Percentiles rank a stretch among this genome's conserved stretches.
Evolutionary conservation across 148 eudicot species (phyloP).

Genomic region (Polygonum maritimum): DNA sequence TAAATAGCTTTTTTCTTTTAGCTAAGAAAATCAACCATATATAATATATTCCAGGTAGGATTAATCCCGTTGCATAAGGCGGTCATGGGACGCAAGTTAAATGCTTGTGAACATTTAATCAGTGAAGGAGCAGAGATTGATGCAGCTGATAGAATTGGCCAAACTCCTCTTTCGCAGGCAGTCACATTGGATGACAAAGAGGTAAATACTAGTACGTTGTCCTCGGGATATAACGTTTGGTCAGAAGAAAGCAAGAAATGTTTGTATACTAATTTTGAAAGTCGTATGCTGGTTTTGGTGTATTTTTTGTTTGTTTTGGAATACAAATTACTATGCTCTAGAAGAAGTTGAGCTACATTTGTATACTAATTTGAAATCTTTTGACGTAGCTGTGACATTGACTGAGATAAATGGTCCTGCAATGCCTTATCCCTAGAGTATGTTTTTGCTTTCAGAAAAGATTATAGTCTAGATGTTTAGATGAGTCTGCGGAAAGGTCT

Average conservation of each 20-base stretch:
- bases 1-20: neutral
- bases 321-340: too few species aligned
- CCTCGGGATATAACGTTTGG: neutral
- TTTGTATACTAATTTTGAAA: neutral
- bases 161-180: constrained; percentile 86
- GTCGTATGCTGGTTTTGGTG: too few species aligned
- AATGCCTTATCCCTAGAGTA: neutral
- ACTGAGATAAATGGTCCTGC: neutral
- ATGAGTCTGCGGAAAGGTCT: too few species aligned
- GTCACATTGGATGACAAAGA: constrained; percentile 69
- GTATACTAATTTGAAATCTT: neutral
- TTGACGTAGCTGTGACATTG: neutral
- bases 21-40: neutral
- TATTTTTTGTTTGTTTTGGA: too few species aligned
- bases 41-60: constrained; percentile 46
- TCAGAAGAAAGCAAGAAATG: neutral
- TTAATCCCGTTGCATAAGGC: constrained; percentile 94
- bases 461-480: too few species aligned
- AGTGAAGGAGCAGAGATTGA: constrained; percentile 90
- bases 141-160: constrained; percentile 61
- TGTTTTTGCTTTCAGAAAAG: neutral
- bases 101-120: constrained; percentile 65
- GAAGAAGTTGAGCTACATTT: neutral
- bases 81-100: constrained; percentile 66
- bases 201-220: constrained; percentile 19